A percentile compares a stretch with the other conserved stretches of the same genome.
Evolutionary conservation across 106 monocot species (phyloP).

Genomic region (Platanthera guangdongensis): DNA sequence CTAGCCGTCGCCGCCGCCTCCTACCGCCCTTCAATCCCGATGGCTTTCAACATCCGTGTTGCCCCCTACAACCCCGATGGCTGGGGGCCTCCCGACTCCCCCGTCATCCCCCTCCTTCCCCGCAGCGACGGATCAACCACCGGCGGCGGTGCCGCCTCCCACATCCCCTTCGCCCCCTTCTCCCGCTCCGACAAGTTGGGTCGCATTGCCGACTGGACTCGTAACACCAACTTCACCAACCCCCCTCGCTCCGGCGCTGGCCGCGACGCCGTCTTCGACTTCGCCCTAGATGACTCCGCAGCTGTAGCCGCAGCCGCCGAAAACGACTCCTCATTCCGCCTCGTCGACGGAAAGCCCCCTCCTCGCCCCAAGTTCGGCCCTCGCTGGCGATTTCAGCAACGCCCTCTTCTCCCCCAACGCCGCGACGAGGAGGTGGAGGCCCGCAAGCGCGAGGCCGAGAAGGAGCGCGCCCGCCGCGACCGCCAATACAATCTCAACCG

Average conservation of each 20-base stretch:
- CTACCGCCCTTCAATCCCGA: not conserved
- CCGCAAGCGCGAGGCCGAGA: constrained; percentile 65
- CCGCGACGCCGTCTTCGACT: constrained; percentile 18
- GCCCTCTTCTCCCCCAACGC: constrained; percentile 81
- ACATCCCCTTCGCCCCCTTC: constrained; percentile 91
- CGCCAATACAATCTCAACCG: constrained; percentile 43
- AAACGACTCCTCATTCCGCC: constrained; percentile 79
- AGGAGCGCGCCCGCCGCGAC: constrained; percentile 77
- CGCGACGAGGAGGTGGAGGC: constrained; percentile 98
- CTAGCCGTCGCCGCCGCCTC: not conserved
- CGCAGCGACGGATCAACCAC: constrained; percentile 3
- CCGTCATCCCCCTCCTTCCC: constrained; percentile 30
- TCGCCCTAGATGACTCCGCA: constrained; percentile 63
- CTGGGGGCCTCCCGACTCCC: constrained; percentile 81
- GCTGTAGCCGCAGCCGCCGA: constrained; percentile 17
- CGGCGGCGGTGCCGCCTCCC: constrained; percentile 11
- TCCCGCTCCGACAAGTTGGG: constrained; percentile 95
- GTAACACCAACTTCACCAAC: constrained; percentile 30
- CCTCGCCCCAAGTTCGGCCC: constrained; percentile 90
- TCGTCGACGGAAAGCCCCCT: constrained; percentile 89
- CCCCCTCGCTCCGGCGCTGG: constrained; percentile 2
- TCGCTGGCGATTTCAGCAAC: constrained; percentile 83
- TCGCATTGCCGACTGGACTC: constrained; percentile 94
- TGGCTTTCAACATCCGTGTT: constrained; percentile 72
- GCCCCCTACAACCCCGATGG: constrained; percentile 97